Conservation (phyloP, 257 asterid genomes). For the Przewalskia tangutica region DNA sequence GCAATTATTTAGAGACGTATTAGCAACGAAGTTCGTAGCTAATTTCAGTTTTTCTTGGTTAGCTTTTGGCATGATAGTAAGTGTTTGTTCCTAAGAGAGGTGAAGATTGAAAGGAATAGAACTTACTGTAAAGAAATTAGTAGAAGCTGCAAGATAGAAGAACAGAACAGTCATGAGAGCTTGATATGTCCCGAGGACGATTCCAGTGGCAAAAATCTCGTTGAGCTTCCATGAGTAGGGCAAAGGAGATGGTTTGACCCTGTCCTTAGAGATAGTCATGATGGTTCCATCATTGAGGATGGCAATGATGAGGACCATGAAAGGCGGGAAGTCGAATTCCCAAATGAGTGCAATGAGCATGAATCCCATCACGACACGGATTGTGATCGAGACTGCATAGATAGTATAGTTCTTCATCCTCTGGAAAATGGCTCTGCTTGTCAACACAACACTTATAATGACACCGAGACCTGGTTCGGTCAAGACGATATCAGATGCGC, state of each 20-base stretch:
- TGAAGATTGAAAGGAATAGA: not conserved
- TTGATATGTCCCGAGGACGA: conserved; percentile 26
- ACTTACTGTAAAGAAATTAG: conserved; percentile 27
- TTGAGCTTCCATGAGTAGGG: conserved; percentile 33
- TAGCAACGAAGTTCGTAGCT: too few relatives aligned
- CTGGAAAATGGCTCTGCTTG: conserved; percentile 84
- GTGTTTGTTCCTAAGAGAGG: not conserved
- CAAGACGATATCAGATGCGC: conserved; percentile 79
- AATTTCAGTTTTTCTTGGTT: too few relatives aligned
- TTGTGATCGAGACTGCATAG: conserved; percentile 44
- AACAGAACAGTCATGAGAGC: conserved; percentile 26
- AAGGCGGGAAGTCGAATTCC: conserved; percentile 38
- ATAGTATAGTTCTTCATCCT: conserved; percentile 83
- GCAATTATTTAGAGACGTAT: too few relatives aligned
- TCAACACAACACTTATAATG: conserved; percentile 66
- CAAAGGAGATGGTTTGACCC: conserved; percentile 31
- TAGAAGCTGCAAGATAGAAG: conserved; percentile 23
- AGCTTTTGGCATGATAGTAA: not conserved
- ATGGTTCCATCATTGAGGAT: conserved; percentile 39
- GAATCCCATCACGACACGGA: conserved; percentile 41
- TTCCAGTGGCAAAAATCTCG: conserved; percentile 30
- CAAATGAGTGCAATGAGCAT: conserved; percentile 32
- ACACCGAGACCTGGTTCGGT: conserved; percentile 82
- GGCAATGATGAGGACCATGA: conserved; percentile 41
- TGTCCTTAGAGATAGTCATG: conserved; percentile 34